Conservation (phyloP, 2,329 filamentous ascomycete genomes). For the Botryosphaeria dothidea region DNA sequence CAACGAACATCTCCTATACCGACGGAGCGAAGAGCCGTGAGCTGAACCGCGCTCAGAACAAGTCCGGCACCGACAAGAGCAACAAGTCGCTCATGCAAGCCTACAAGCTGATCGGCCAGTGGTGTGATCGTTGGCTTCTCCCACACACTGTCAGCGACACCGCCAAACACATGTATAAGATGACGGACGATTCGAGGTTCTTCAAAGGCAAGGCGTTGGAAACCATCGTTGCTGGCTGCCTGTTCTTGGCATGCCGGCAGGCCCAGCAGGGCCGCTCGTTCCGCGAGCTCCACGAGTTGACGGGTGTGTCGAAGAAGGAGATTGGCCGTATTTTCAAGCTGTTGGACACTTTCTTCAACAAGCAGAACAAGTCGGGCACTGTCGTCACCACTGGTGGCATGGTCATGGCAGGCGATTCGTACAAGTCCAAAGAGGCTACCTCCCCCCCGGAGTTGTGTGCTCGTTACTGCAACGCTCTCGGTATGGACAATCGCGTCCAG, state of each 20-base stretch:
- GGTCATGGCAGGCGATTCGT: slow-evolving; percentile 56
- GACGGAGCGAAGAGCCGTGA: slow-evolving; percentile 69
- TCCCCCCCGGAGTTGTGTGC: slow-evolving; percentile 82
- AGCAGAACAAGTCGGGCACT: slow-evolving; percentile 46
- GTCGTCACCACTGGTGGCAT: slow-evolving; percentile 34
- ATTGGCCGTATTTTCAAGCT: slow-evolving; percentile 95
- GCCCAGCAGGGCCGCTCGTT: slow-evolving; percentile 86
- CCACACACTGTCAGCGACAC: slow-evolving; percentile 69
- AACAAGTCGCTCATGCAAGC: slow-evolving; percentile 80
- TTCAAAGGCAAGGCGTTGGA: slow-evolving; percentile 97
- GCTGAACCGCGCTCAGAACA: slow-evolving; percentile 80
- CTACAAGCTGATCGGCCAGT: slow-evolving; percentile 81
- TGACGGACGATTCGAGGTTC: slow-evolving; percentile 86
- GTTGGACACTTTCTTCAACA: slow-evolving; percentile 83
- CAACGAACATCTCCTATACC: slow-evolving; percentile 78
- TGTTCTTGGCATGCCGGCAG: slow-evolving; percentile 96
- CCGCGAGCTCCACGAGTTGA: slow-evolving; percentile 89
- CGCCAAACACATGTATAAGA: slow-evolving; percentile 93
- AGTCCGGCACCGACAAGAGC: slow-evolving; percentile 76
- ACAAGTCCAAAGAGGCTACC: slow-evolving; percentile 74
- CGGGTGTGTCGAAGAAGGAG: slow-evolving; percentile 94
- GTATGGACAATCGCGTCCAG: slow-evolving; percentile 72
- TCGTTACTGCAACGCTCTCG: slow-evolving; percentile 85
- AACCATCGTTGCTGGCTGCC: slow-evolving; percentile 90
- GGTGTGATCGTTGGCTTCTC: slow-evolving; percentile 78